phyloP scores from a whole-genome alignment of 2,329 filamentous ascomycete species.

The Talaromyces verruculosus region DNA sequence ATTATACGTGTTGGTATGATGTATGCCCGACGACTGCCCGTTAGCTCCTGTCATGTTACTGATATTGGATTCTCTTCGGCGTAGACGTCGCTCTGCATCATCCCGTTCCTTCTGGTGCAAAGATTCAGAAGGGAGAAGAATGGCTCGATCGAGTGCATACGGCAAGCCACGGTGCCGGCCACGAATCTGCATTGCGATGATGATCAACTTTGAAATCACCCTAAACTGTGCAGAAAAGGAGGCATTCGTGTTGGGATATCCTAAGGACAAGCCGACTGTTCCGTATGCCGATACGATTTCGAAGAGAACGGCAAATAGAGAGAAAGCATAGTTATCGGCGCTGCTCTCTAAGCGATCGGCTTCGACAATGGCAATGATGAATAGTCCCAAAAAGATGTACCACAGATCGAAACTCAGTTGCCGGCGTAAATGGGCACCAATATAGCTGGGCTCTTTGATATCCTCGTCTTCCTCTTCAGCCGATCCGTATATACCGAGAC shows the following conservation, averaged over 20 bases:
- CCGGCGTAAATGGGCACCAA: slow-evolving; percentile 84
- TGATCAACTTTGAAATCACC: slow-evolving; percentile 64
- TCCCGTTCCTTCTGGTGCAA: slow-evolving; percentile 60
- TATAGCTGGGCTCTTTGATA: slow-evolving; percentile 70
- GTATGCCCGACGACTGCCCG: slow-evolving; percentile 17
- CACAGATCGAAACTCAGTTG: slow-evolving; percentile 97
- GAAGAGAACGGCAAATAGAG: slow-evolving; percentile 71
- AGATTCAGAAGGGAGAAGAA: slow-evolving; percentile 66
- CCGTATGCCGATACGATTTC: slow-evolving; percentile 90
- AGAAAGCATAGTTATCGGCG: slow-evolving; percentile 57
- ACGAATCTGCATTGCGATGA: slow-evolving; percentile 66
- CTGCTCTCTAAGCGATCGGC: slow-evolving; percentile 65
- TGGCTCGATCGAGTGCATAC: slow-evolving; percentile 68
- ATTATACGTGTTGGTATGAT: slow-evolving; percentile 7
- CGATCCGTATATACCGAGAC: slow-evolving; percentile 66
- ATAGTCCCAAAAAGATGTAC: slow-evolving; percentile 93
- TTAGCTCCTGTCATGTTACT: slow-evolving; percentile 28
- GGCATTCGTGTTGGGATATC: slow-evolving; percentile 72
- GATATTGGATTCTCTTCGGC: slow-evolving; percentile 39
- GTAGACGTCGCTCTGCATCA: slow-evolving; percentile 50
- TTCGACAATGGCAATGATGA: slow-evolving; percentile 88
- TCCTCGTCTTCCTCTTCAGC: slow-evolving; percentile 59
- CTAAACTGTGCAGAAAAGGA: slow-evolving; percentile 82
- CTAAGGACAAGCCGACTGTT: slow-evolving; percentile 87
- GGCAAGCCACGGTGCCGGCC: slow-evolving; percentile 65